A percentile compares a stretch with the other conserved stretches of the same genome.
These are phyloP conservation scores for Protea cynaroides DNA, from an alignment of 164 flowering plant genomes.

Conservation along the genomic window DNA sequence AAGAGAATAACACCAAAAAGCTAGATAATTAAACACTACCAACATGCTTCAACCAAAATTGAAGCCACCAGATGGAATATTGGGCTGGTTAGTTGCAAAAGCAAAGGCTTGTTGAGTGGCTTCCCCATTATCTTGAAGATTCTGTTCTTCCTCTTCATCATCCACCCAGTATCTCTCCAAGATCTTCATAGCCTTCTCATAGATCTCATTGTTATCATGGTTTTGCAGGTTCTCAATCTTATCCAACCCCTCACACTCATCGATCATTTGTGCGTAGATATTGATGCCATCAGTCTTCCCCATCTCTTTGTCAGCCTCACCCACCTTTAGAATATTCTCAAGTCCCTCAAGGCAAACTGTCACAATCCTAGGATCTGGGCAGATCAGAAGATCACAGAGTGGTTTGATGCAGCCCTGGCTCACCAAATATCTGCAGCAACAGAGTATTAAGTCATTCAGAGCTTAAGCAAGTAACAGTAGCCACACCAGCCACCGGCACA, in stretches of 20 bases:
- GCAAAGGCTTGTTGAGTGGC: constrained; percentile 34
- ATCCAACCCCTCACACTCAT: constrained; percentile 30
- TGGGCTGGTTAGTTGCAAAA: constrained; percentile 42
- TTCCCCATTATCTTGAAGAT: constrained; percentile 29
- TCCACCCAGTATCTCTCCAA: constrained; percentile 73
- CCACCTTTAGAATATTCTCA: constrained; percentile 8
- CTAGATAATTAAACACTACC: not conserved
- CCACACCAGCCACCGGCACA: not conserved
- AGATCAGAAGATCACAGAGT: constrained; percentile 7
- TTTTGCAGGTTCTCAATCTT: constrained; percentile 64
- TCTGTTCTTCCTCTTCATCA: constrained; percentile 53
- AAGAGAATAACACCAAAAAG: not conserved
- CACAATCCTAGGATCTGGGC: constrained; percentile 6
- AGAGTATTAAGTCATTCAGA: not conserved
- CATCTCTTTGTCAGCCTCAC: constrained; percentile 5
- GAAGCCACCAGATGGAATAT: constrained; percentile 51
- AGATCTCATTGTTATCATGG: constrained; percentile 70
- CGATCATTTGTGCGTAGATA: constrained; percentile 3
- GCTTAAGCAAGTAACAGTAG: not conserved
- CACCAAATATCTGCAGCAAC: constrained; percentile 7
- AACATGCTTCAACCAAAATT: constrained; percentile 36
- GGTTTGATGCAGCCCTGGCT: constrained; percentile 6
- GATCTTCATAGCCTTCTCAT: constrained; percentile 65
- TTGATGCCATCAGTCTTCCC: constrained; percentile 5
- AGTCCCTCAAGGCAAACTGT: constrained; percentile 4